Conservation (phyloP, 805 yeast genomes). For the Saccharomycopsis sp. region DNA sequence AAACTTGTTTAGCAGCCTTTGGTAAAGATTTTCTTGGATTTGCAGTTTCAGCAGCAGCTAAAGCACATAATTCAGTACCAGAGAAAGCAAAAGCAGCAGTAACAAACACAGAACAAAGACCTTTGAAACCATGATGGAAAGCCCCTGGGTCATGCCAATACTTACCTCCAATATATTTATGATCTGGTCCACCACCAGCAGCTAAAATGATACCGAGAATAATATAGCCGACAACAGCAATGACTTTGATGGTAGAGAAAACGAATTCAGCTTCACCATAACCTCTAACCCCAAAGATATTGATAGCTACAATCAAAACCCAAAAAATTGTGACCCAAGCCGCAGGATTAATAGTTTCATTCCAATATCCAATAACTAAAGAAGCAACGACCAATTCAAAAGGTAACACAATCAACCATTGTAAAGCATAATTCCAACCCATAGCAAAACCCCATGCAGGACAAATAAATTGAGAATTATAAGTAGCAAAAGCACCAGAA, state of each 20-base stretch:
- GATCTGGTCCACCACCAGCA: slow-evolving; percentile 39
- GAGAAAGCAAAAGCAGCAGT: slow-evolving; percentile 70
- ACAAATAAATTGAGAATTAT: slow-evolving; percentile 41
- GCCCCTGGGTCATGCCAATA: slow-evolving; percentile 40
- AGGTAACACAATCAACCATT: slow-evolving; percentile 48
- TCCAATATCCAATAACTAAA: slow-evolving; percentile 49
- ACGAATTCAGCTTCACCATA: slow-evolving; percentile 46
- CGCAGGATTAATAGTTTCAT: slow-evolving; percentile 38
- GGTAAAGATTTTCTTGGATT: slow-evolving; percentile 63
- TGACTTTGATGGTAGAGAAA: slow-evolving; percentile 38
- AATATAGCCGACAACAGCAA: slow-evolving; percentile 42
- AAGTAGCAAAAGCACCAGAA: slow-evolving; percentile 41
- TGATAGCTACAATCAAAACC: slow-evolving; percentile 36
- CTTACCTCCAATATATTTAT: slow-evolving; percentile 33
- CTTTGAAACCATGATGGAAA: slow-evolving; percentile 40
- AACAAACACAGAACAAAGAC: slow-evolving; percentile 41
- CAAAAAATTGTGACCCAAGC: slow-evolving; percentile 55
- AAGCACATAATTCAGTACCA: slow-evolving; percentile 64
- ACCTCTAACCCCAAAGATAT: slow-evolving; percentile 43
- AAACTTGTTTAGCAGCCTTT: slow-evolving; percentile 68
- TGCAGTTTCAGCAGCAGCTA: slow-evolving; percentile 68
- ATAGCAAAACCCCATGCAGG: slow-evolving; percentile 47
- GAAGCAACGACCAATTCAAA: slow-evolving; percentile 52
- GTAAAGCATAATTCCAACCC: slow-evolving; percentile 42
- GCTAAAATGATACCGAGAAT: slow-evolving; percentile 41